A percentile compares a stretch with the other conserved stretches of the same genome.
phyloP scores from a whole-genome alignment of 805 yeast species.

The Danielia oregonensis region DNA sequence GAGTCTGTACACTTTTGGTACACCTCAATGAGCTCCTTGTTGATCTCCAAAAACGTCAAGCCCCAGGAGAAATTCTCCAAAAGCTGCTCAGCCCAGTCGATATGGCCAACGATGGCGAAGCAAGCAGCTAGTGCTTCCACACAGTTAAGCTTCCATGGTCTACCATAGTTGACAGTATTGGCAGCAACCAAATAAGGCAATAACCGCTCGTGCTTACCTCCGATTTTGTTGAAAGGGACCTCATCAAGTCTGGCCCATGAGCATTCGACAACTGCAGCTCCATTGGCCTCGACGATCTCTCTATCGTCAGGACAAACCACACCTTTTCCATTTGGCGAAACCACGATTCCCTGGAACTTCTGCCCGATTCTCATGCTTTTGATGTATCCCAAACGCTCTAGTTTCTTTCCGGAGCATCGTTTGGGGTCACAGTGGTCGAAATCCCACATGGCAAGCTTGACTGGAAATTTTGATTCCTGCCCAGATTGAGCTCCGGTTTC shows the following conservation, averaged over 20 bases:
- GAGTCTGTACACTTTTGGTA: conserved; percentile 81
- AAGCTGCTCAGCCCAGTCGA: conserved; percentile 81
- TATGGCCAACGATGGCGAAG: conserved; percentile 87
- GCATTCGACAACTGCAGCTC: conserved; percentile 98
- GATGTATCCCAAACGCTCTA: conserved; percentile 84
- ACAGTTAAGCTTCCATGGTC: conserved; percentile 93
- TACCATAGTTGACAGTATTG: conserved; percentile 94
- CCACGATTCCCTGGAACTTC: conserved; percentile 85
- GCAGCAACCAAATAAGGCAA: conserved; percentile 94
- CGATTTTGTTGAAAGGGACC: conserved; percentile 89
- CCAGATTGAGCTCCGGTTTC: conserved; percentile 26
- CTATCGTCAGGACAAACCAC: conserved; percentile 88
- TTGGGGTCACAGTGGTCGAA: conserved; percentile 98
- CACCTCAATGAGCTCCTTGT: conserved; percentile 68
- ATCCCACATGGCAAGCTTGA: conserved; percentile 97
- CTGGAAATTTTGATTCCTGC: conserved; percentile 52
- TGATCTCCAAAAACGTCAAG: conserved; percentile 75
- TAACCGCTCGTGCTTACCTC: conserved; percentile 83
- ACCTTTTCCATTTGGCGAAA: conserved; percentile 86
- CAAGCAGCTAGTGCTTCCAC: conserved; percentile 98
- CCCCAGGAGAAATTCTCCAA: conserved; percentile 92
- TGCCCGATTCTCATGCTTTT: conserved; percentile 83
- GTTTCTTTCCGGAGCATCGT: conserved; percentile 91
- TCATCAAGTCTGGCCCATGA: conserved; percentile 98
- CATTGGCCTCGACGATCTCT: conserved; percentile 69